A percentile compares a stretch with the other conserved stretches of the same genome.
Conservation (phyloP, 495 filamentous ascomycete species). For the Penicillium odoratum region DNA sequence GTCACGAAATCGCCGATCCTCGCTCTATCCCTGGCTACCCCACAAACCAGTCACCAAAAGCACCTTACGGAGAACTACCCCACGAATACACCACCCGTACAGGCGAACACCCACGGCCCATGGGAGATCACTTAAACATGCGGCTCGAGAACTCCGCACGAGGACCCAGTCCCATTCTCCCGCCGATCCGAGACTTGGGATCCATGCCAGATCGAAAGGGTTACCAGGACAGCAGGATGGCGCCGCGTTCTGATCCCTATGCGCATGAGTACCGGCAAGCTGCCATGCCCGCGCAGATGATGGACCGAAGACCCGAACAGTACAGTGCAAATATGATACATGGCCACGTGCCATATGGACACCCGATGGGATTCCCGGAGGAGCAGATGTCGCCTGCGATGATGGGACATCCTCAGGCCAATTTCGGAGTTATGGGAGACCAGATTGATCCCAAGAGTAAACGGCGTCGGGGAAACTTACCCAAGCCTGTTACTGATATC, state of each 20-base stretch:
- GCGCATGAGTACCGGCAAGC: conserved; percentile 31
- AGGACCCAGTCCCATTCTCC: conserved; percentile 43
- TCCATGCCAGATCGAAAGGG: conserved; percentile 35
- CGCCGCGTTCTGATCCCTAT: conserved; percentile 34
- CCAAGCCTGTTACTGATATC: conserved; percentile 80
- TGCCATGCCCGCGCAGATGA: conserved; percentile 19
- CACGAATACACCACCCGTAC: conserved; percentile 33
- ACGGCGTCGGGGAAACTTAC: conserved; percentile 77
- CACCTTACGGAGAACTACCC: conserved; percentile 24
- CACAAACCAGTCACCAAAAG: conserved; percentile 22
- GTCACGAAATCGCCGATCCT: conserved; percentile 36
- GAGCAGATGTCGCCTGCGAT: conserved; percentile 35
- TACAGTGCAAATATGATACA: conserved; percentile 33
- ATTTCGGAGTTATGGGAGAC: conserved; percentile 49
- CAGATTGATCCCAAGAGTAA: conserved; percentile 50
- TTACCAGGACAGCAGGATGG: conserved; percentile 32
- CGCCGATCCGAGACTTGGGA: conserved; percentile 44
- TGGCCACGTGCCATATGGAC: conserved; percentile 29
- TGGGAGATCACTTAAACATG: conserved; percentile 23
- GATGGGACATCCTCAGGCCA: conserved; percentile 36
- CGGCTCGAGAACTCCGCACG: conserved; percentile 26
- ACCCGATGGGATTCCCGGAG: conserved; percentile 35
- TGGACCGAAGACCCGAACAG: conserved; percentile 29
- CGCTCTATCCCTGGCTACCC: conserved; percentile 30
- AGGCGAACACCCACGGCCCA: conserved; percentile 18